phyloP scores from a whole-genome alignment of 2,329 filamentous ascomycete species.

The Coniochaeta ligniaria region DNA sequence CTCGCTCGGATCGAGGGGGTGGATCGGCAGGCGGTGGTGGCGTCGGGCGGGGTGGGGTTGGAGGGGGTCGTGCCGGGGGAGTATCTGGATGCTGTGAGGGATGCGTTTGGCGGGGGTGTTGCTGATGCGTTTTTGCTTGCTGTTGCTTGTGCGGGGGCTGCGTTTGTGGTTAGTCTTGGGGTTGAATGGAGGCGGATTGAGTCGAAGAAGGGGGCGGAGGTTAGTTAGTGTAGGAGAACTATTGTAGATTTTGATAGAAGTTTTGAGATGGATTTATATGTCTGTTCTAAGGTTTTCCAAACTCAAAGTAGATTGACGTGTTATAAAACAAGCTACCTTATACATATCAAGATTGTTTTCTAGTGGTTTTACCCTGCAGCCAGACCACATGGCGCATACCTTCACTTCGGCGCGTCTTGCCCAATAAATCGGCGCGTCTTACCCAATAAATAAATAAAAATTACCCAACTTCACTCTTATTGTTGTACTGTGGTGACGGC shows the following conservation, averaged over 20 bases:
- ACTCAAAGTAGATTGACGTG: too few species aligned
- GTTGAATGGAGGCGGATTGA: background rate
- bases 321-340: too few species aligned
- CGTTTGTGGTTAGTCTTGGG: background rate
- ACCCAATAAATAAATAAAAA: too few species aligned
- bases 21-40: background rate
- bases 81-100: background rate
- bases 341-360: too few species aligned
- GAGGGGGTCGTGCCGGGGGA: background rate
- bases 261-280: too few species aligned
- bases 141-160: background rate
- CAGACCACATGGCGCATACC: too few species aligned
- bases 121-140: background rate
- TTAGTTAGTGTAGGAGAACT: background rate
- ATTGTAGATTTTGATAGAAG: background rate
- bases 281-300: too few species aligned
- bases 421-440: too few species aligned
- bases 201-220: background rate
- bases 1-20: background rate
- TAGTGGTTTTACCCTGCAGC: too few species aligned
- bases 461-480: too few species aligned
- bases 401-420: too few species aligned
- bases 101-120: background rate
- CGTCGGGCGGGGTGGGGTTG: background rate
- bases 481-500: too few species aligned